Evolutionary conservation across 2,329 filamentous ascomycete genomes (phyloP), one percentile per base, ranked within the genome.

Genomic region (Alternaria metachromatica): DNA sequence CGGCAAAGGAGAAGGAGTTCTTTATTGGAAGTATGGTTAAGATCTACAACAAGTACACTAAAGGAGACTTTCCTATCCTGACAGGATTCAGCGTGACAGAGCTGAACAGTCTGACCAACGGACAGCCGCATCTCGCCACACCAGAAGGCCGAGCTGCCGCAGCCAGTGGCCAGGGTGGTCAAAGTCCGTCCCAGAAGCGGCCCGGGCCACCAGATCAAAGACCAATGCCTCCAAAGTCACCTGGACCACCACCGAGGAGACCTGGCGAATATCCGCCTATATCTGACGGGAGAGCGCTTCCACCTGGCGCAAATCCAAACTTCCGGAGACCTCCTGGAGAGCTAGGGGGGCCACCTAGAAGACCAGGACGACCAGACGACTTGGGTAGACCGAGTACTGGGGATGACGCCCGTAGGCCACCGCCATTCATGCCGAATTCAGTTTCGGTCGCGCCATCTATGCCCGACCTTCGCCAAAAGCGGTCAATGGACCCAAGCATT

Each of bases 21-120:
- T 99, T 99, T 81, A 96, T 99, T 74, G 94, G 92, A 33, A 97
- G 94, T 80, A 82, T 98, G 71, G 89, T 98, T 76, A 99, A 98
- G 81, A 97, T 99, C 69, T 99, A 92, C 79, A 90, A 90, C 73
- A 99, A 98, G 81, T 99, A 98, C 78, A 98, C 96, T 1, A 76
- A 75, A 62, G 72, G 72, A 12, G 91, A 90, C 74, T 82, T 89
- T 30, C 96, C 96, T 3, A 87, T 92, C 62, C 85, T 99, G 55
- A 84, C 88, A 59, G 95, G 95, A 8, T 98, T 99, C 77, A 92
- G 95, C 71, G 86, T 88, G 55, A 88, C 87, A 64, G 94, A 97
- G 81, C 84, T 91, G 64, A 92, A 95, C 55, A 86, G 90, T 71
- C 87, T 98, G 49, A 83, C 91, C 33, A 92, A 91, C 51, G 70